These are phyloP conservation scores for Falciphora oryzae DNA, from an alignment of 2,329 filamentous ascomycete genomes.

Conservation along the genomic window DNA sequence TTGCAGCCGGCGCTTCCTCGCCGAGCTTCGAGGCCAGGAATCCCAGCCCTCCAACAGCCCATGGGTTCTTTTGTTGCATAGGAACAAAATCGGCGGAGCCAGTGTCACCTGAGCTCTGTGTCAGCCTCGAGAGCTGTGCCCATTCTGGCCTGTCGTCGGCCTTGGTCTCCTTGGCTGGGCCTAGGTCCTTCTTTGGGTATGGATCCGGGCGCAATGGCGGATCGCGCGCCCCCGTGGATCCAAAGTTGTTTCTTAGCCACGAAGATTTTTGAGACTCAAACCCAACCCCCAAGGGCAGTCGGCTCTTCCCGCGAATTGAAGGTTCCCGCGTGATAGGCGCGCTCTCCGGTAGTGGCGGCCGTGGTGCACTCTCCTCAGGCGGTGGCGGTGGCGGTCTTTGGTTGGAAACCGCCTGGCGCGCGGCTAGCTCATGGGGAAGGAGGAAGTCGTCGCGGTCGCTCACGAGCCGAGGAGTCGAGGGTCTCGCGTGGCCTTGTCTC, in stretches of 20 bases:
- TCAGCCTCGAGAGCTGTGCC: neutral
- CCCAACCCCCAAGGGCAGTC: neutral
- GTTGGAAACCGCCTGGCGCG: neutral
- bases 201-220: neutral
- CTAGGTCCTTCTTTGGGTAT: neutral
- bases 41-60: neutral
- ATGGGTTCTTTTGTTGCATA: neutral
- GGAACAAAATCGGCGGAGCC: neutral
- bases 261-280: neutral
- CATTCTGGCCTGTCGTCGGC: neutral
- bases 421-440: constrained; percentile 9
- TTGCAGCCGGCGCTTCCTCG: neutral
- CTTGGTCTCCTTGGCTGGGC: neutral
- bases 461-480: neutral
- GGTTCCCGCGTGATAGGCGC: too few species aligned
- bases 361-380: too few species aligned
- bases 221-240: neutral
- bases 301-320: neutral
- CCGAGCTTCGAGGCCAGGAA: neutral
- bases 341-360: too few species aligned
- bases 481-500: neutral
- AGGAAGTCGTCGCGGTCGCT: constrained; percentile 3
- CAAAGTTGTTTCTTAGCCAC: neutral
- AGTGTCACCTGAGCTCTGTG: neutral
- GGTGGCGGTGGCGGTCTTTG: neutral